Percentiles rank a stretch among this genome's conserved stretches.
Evolutionary conservation across 176 grass and related monocot species (phyloP).

Genomic region (Alloteropsis semialata): DNA sequence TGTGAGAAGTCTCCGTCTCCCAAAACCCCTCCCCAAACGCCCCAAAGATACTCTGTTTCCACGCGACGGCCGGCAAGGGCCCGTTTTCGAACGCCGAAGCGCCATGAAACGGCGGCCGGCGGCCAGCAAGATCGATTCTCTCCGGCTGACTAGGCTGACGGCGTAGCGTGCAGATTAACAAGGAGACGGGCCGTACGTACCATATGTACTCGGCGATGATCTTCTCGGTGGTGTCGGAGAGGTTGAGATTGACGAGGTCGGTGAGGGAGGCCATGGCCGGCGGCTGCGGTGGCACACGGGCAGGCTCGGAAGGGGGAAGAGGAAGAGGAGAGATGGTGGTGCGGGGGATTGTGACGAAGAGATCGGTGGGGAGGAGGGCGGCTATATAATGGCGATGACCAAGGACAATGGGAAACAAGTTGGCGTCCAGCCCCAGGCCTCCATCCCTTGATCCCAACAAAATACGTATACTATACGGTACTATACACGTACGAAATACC

Average conservation of each 20-base stretch:
- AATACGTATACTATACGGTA: slow-evolving; percentile 2
- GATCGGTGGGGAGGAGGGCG: slow-evolving; percentile 25
- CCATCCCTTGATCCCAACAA: background rate
- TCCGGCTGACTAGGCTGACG: background rate
- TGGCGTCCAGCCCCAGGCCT: slow-evolving; percentile 14
- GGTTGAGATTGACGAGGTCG: slow-evolving; percentile 91
- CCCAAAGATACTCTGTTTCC: background rate
- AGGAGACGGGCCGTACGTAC: slow-evolving; percentile 49
- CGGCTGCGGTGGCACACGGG: background rate
- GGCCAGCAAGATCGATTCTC: background rate
- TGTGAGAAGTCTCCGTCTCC: background rate
- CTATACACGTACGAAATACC: background rate
- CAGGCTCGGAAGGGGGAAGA: background rate
- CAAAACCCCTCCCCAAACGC: background rate
- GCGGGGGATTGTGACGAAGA: background rate
- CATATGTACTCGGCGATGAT: slow-evolving; percentile 99
- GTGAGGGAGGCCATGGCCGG: slow-evolving; percentile 86
- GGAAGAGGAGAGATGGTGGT: background rate
- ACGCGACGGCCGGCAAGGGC: too few relatives aligned
- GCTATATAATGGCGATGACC: slow-evolving; percentile 39
- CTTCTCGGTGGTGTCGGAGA: slow-evolving; percentile 73
- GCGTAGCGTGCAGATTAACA: background rate
- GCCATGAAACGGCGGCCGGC: background rate
- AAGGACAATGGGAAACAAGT: slow-evolving; percentile 25
- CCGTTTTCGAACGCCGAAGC: background rate